A percentile compares a stretch with the other conserved stretches of the same genome.
phyloP scores from a whole-genome alignment of 805 yeast species.

The Debaryomyces maramus region DNA sequence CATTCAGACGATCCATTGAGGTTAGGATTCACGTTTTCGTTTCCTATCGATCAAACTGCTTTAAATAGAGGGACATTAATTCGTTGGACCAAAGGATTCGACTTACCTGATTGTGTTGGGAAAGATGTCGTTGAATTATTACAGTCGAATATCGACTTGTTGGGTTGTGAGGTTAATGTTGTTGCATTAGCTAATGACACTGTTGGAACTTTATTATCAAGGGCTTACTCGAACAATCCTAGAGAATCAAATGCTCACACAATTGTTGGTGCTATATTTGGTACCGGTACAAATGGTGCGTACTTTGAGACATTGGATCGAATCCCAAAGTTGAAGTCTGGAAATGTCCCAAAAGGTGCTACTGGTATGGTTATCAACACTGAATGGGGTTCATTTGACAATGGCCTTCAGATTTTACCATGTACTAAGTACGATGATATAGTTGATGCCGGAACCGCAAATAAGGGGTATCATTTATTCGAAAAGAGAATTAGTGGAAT shows the following conservation, averaged over 20 bases:
- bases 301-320: conserved; percentile 75
- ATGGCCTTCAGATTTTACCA: conserved; percentile 72
- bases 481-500: conserved; percentile 91
- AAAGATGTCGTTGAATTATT: conserved; percentile 74
- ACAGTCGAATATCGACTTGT: conserved; percentile 65
- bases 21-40: conserved; percentile 91
- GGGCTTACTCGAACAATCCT: conserved; percentile 74
- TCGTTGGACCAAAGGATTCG: conserved; percentile 97
- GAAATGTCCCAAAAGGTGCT: conserved; percentile 42
- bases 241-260: conserved; percentile 69
- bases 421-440: conserved; percentile 71
- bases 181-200: conserved; percentile 95
- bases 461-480: conserved; percentile 85
- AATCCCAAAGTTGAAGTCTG: conserved; percentile 66
- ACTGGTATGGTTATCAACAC: conserved; percentile 87
- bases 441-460: conserved; percentile 73
- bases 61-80: conserved; percentile 76
- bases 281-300: conserved; percentile 98
- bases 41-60: conserved; percentile 87
- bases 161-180: conserved; percentile 63
- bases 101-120: conserved; percentile 81
- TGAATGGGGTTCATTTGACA: conserved; percentile 98
- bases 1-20: conserved; percentile 44
- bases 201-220: conserved; percentile 87
- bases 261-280: conserved; percentile 86